Evolutionary conservation across 352 stramenopile genomes (phyloP).

Genomic region (Pythium brachiatum): DNA sequence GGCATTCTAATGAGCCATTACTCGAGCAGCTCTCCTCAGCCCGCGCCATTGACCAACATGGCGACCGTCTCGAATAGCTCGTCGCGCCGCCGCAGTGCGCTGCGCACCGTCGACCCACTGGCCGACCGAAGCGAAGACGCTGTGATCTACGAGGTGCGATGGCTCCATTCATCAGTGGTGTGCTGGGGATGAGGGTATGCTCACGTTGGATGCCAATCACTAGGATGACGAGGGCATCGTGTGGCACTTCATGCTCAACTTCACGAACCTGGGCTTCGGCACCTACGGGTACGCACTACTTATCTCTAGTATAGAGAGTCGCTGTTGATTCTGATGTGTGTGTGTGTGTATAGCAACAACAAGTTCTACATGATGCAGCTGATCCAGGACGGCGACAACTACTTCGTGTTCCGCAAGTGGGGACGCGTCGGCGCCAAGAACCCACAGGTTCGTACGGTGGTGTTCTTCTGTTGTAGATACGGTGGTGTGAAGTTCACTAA

Average conservation of each 20-base stretch:
- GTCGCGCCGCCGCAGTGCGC: conserved; percentile 17
- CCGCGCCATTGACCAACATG: neutral
- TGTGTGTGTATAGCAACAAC: conserved; percentile 47
- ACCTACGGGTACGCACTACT: conserved; percentile 34
- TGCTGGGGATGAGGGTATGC: too few relatives aligned
- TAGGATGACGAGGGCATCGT: conserved; percentile 41
- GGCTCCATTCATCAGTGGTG: neutral
- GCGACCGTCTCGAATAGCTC: neutral
- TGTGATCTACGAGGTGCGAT: conserved; percentile 23
- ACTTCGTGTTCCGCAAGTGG: conserved; percentile 67
- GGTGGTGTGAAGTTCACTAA: neutral
- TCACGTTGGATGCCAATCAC: too few relatives aligned
- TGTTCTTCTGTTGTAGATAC: conserved; percentile 4
- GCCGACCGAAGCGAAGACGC: conserved; percentile 20
- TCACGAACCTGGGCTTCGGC: conserved; percentile 58
- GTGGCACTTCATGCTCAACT: conserved; percentile 74
- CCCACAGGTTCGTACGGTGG: conserved; percentile 38
- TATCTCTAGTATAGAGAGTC: neutral
- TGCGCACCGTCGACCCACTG: conserved; percentile 27
- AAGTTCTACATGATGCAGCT: conserved; percentile 80
- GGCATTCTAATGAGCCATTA: neutral
- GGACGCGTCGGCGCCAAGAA: conserved; percentile 62
- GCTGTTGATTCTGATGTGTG: neutral
- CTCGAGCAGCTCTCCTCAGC: neutral
- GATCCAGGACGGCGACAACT: conserved; percentile 42